phyloP scores from a whole-genome alignment of 352 stramenopile genomes.

The Globisporangium cederbergense region DNA sequence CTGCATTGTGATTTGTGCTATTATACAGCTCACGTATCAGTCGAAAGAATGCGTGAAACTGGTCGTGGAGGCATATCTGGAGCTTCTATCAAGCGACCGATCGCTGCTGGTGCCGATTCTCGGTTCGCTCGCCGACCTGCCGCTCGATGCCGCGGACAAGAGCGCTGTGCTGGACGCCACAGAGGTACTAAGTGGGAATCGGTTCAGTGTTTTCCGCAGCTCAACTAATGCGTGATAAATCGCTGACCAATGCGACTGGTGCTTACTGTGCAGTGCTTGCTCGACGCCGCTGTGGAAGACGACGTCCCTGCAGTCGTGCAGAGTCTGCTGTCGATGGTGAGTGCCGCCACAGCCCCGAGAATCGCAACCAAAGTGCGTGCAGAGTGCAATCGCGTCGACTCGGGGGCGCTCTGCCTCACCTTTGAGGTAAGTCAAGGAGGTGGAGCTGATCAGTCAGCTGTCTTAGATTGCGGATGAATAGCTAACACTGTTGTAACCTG shows the following conservation, averaged over 20 bases:
- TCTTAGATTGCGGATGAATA: too few species aligned
- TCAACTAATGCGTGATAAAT: not conserved
- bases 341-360: slow-evolving; percentile 35
- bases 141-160: slow-evolving; percentile 59
- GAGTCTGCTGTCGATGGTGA: slow-evolving; percentile 74
- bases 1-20: not conserved
- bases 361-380: slow-evolving; percentile 50
- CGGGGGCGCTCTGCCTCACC: slow-evolving; percentile 46
- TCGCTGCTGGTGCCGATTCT: slow-evolving; percentile 78
- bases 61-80: slow-evolving; percentile 68
- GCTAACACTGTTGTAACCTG: not conserved
- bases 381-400: slow-evolving; percentile 58
- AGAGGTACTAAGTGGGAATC: slow-evolving; percentile 30
- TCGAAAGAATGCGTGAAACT: slow-evolving; percentile 76
- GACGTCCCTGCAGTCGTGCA: slow-evolving; percentile 76
- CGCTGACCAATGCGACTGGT: not conserved
- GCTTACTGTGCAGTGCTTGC: slow-evolving; percentile 31
- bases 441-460: not conserved
- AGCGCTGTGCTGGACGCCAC: slow-evolving; percentile 55
- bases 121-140: slow-evolving; percentile 72
- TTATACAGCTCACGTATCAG: slow-evolving; percentile 69
- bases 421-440: slow-evolving; percentile 33
- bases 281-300: slow-evolving; percentile 74
- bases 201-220: not conserved
- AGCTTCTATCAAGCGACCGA: slow-evolving; percentile 71